These are phyloP conservation scores for Eutrema yunnanense DNA, from an alignment of 345 rosid genomes.

Conservation along the genomic window DNA sequence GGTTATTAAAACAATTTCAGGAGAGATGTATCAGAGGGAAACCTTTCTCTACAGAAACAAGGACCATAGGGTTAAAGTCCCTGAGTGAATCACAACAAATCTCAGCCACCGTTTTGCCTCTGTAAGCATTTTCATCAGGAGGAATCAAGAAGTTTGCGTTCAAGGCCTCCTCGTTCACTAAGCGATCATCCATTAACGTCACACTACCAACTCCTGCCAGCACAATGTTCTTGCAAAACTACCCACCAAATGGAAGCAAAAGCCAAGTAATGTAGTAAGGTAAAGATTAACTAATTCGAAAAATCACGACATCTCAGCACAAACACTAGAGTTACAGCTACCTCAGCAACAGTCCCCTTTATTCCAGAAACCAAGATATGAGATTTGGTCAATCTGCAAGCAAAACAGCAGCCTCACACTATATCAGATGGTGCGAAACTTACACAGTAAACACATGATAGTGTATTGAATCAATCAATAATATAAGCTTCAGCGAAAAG, in stretches of 20 bases:
- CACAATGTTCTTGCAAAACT: constrained; percentile 98
- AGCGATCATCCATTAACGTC: constrained; percentile 75
- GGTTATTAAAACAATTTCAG: neutral
- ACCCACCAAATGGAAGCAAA: constrained; percentile 7
- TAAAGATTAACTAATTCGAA: neutral
- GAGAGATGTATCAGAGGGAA: neutral
- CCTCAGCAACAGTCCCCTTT: constrained; percentile 88
- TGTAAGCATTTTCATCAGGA: constrained; percentile 44
- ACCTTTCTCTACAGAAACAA: constrained; percentile 79
- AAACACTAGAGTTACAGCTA: constrained; percentile 5
- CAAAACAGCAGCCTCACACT: constrained; percentile 13
- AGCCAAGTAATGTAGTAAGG: neutral
- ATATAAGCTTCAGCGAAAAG: neutral
- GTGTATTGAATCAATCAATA: neutral
- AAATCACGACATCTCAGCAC: neutral
- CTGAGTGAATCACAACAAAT: constrained; percentile 73
- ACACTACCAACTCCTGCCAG: constrained; percentile 90
- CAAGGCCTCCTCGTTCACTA: constrained; percentile 49
- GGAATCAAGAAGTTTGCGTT: constrained; percentile 76
- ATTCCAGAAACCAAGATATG: constrained; percentile 76
- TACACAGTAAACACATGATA: neutral
- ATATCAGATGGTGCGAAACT: neutral
- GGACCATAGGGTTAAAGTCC: constrained; percentile 94
- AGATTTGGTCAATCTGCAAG: constrained; percentile 68
- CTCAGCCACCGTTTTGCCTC: constrained; percentile 74